Percentiles rank a stretch among this genome's conserved stretches.
Conservation (phyloP, 1,284 basidiomycete genomes). For the Veloboletus limbatus region DNA sequence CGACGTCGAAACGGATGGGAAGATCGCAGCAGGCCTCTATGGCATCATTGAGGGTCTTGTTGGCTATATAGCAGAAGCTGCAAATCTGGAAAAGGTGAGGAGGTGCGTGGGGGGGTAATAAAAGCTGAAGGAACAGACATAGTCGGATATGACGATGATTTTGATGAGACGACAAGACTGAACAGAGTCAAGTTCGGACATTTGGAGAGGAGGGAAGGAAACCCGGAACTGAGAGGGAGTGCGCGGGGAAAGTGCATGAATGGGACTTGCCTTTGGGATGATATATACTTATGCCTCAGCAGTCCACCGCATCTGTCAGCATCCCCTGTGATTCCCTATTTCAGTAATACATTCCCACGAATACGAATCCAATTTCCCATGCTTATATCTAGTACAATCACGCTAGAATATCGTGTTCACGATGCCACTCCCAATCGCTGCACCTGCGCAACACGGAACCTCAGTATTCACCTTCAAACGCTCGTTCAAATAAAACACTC, state of each 20-base stretch:
- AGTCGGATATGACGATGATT: slow-evolving; percentile 69
- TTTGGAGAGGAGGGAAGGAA: slow-evolving; percentile 4
- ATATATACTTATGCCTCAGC: slow-evolving; percentile 34
- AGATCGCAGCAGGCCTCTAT: slow-evolving; percentile 59
- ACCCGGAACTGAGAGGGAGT: background rate
- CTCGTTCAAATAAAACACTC: slow-evolving; percentile 4
- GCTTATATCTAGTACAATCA: slow-evolving; percentile 11
- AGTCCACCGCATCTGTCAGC: slow-evolving; percentile 33
- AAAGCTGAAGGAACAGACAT: slow-evolving; percentile 44
- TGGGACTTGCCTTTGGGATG: slow-evolving; percentile 24
- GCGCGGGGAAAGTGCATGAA: slow-evolving; percentile 21
- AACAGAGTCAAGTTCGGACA: slow-evolving; percentile 28
- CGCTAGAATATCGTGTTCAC: slow-evolving; percentile 45
- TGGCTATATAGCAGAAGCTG: slow-evolving; percentile 72
- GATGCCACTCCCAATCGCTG: slow-evolving; percentile 46
- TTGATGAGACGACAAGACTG: slow-evolving; percentile 47
- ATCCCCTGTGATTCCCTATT: slow-evolving; percentile 23
- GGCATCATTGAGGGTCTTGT: slow-evolving; percentile 68
- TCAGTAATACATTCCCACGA: slow-evolving; percentile 26
- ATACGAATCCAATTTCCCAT: slow-evolving; percentile 20
- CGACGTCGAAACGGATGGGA: slow-evolving; percentile 65
- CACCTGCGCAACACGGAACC: slow-evolving; percentile 34
- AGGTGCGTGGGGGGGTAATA: slow-evolving; percentile 2
- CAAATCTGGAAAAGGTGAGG: slow-evolving; percentile 48
- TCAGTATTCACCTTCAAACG: too few relatives aligned